phyloP scores from a whole-genome alignment of 2,329 filamentous ascomycete genomes.

The Xylaria sp. region DNA sequence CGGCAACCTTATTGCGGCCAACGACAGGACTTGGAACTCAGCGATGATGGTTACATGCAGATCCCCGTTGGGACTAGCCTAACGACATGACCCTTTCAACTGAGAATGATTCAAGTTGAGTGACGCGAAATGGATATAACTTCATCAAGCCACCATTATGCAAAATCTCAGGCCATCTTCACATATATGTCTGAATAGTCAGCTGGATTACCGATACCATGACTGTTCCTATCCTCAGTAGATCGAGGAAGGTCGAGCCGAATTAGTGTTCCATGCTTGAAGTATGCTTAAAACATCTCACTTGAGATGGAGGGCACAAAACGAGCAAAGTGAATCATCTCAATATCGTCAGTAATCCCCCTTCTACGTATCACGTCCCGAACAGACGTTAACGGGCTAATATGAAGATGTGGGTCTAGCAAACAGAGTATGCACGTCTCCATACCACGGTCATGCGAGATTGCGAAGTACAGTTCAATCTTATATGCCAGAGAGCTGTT shows the following conservation, averaged over 20 bases:
- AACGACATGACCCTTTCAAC: constrained; percentile 31
- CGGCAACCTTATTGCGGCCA: constrained; percentile 14
- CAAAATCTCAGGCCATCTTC: constrained; percentile 16
- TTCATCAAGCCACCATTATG: constrained; percentile 32
- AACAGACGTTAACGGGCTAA: not conserved
- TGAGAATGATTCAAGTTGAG: constrained; percentile 37
- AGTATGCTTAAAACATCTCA: not conserved
- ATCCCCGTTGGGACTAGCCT: constrained; percentile 42
- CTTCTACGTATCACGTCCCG: not conserved
- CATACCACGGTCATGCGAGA: not conserved
- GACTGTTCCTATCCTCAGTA: not conserved
- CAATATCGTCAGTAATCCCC: not conserved
- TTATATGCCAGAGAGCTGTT: not conserved
- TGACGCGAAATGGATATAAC: constrained; percentile 22
- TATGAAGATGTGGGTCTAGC: not conserved
- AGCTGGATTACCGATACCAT: not conserved
- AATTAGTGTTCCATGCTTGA: not conserved
- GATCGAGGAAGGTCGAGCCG: constrained; percentile 19
- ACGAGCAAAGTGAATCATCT: not conserved
- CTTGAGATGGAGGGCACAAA: not conserved
- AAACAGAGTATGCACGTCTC: constrained; percentile 11
- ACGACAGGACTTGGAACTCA: constrained; percentile 23
- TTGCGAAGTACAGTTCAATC: not conserved
- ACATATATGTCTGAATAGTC: constrained; percentile 16
- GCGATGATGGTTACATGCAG: constrained; percentile 41